Evolutionary conservation across 805 yeast genomes (phyloP).

Genomic region (Candida loeiensis): DNA sequence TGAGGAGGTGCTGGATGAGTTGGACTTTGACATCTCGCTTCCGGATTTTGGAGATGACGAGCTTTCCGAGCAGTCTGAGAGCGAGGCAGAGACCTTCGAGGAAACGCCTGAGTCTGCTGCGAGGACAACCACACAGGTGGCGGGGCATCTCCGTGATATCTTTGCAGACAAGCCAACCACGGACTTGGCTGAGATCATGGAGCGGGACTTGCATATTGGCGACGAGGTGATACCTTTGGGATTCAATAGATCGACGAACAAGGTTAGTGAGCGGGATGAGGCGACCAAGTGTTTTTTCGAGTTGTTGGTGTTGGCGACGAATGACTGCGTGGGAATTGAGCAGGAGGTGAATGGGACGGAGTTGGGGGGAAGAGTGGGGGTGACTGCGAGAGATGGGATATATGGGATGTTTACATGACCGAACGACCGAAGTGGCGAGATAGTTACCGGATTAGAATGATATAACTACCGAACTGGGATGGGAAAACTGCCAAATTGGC

Average conservation of each 20-base stretch:
- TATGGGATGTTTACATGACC: slow-evolving; percentile 19
- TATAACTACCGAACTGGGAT: not conserved
- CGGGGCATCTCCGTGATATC: slow-evolving; percentile 39
- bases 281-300: slow-evolving; percentile 79
- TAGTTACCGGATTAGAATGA: not conserved
- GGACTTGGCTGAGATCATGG: slow-evolving; percentile 39
- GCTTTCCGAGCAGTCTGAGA: slow-evolving; percentile 18
- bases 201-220: slow-evolving; percentile 26
- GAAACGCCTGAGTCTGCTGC: slow-evolving; percentile 32
- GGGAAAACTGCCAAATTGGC: too few species aligned
- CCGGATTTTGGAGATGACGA: slow-evolving; percentile 15
- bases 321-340: slow-evolving; percentile 60
- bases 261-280: slow-evolving; percentile 45
- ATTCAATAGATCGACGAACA: slow-evolving; percentile 13
- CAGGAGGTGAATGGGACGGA: slow-evolving; percentile 42
- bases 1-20: slow-evolving; percentile 16
- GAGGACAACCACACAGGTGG: slow-evolving; percentile 53
- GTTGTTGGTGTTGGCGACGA: slow-evolving; percentile 73
- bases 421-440: not conserved
- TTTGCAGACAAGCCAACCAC: slow-evolving; percentile 23
- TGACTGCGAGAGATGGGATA: slow-evolving; percentile 43
- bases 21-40: slow-evolving; percentile 25
- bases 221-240: slow-evolving; percentile 21
- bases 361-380: slow-evolving; percentile 57
- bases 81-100: too few species aligned